Evolutionary conservation across 108 stramenopile species (phyloP).

Genomic region (Nitzschia inconspicua): DNA sequence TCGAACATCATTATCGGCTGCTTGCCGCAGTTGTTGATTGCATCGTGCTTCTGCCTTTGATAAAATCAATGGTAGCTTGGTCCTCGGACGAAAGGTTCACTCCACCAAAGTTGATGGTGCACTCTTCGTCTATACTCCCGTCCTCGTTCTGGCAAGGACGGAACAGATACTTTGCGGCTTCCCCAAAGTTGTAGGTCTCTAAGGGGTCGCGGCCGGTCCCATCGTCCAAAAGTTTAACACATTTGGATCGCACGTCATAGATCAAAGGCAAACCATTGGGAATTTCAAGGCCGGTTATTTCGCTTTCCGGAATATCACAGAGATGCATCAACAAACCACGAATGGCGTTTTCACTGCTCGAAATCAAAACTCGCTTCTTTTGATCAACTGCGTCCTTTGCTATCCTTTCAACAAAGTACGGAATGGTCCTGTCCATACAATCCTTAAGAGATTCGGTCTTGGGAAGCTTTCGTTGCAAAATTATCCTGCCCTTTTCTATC

Average conservation of each 20-base stretch:
- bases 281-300: conserved; percentile 90
- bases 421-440: conserved; percentile 88
- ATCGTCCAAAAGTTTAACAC: conserved; percentile 74
- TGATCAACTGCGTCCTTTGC: conserved; percentile 79
- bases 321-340: conserved; percentile 97
- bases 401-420: conserved; percentile 88
- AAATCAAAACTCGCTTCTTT: conserved; percentile 94
- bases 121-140: conserved; percentile 42
- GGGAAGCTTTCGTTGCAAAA: conserved; percentile 76
- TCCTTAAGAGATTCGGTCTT: conserved; percentile 89
- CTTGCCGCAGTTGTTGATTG: too few species aligned
- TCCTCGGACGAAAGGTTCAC: conserved; percentile 8
- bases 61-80: conserved; percentile 19
- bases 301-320: conserved; percentile 92
- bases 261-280: conserved; percentile 97
- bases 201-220: conserved; percentile 77
- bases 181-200: conserved; percentile 85
- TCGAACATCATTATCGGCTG: too few species aligned
- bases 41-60: conserved; percentile 17
- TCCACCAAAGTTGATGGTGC: conserved; percentile 14
- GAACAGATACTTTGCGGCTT: conserved; percentile 78
- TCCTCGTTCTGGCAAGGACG: conserved; percentile 68
- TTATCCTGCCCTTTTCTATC: conserved; percentile 63
- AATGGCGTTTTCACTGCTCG: conserved; percentile 97
- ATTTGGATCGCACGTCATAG: conserved; percentile 73